Base-by-base conservation (phyloP, 164 flowering plant species). In the Nymphaea thermarum region DNA sequence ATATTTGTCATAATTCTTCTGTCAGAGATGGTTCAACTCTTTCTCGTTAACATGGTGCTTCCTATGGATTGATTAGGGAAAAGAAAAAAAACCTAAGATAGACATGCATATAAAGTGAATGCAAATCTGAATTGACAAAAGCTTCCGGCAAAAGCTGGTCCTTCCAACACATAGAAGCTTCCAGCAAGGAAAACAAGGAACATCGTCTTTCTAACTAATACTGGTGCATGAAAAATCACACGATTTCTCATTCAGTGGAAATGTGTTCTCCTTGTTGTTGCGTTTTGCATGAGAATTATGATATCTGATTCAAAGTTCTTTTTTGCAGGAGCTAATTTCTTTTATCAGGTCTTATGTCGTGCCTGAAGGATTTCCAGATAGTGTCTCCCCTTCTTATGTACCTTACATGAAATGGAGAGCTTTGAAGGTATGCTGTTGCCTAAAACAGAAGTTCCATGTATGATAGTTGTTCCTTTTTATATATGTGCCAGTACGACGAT, bases 381-480 rank as follows among this genome's bases (percentile, higher is more conserved):
- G 87, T 74, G 99, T 94, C 62, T 81, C 79, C 5, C 85, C 92
- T 53, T 85, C 98, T 6, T 94, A 94, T 79, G 98, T 91, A 43
- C 99, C 99, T 43, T 94, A 94, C 79, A 94, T 94, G 99, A 77
- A 81, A 43, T 94, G 93, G 93, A 83, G 99, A 79, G 99, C 99
- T 72, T 72, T 94, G 63, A 91, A 94, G 98, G 98, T 91, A 83
- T 68, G 64, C 15, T 8, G 57, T 62, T 62, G 64, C 10, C 36
- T 62, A 8, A 8, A 6, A 3, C 17, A 10, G 64, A 17, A 62
- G 18, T 4, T 14, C 12, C 16, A 55, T 1, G 10, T 55, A 55
- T 55, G 12, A 62, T 17, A 17, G 7, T 62, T 8, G 25, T 11
- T 62, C 42, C 42, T 62, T 62, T 62, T 62, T 62, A 25, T 25